Evolutionary conservation across 1,139 yeast genomes (phyloP).

Genomic region (Hanseniaspora sp.): DNA sequence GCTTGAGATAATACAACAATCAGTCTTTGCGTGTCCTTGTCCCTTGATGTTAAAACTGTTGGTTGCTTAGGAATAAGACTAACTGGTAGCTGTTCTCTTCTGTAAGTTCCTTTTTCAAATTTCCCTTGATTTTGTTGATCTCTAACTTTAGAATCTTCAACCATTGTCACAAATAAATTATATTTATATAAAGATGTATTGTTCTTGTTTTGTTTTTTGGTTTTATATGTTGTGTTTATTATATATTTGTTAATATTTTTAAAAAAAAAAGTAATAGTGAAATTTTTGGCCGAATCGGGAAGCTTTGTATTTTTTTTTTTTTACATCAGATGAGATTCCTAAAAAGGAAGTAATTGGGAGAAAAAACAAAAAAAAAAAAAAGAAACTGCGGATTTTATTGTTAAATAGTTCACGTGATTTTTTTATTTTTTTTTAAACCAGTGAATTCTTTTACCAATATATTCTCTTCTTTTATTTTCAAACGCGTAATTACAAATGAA

Average conservation of each 20-base stretch:
- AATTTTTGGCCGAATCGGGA: neutral
- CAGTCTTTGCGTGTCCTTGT: constrained; percentile 70
- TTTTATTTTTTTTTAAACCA: too few relatives aligned
- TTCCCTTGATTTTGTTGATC: constrained; percentile 29
- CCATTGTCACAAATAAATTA: constrained; percentile 25
- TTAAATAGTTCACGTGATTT: neutral
- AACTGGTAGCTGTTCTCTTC: constrained; percentile 43
- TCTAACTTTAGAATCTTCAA: constrained; percentile 37
- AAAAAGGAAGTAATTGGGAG: neutral
- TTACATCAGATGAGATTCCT: neutral
- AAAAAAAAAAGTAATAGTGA: neutral
- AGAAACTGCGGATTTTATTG: neutral
- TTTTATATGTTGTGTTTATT: neutral
- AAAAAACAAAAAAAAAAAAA: neutral
- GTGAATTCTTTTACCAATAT: too few relatives aligned
- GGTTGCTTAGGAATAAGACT: constrained; percentile 81
- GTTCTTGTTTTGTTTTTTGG: neutral
- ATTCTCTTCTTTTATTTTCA: too few relatives aligned
- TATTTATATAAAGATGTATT: too few relatives aligned
- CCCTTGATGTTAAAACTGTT: constrained; percentile 64
- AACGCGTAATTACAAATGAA: too few relatives aligned
- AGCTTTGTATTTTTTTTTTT: neutral
- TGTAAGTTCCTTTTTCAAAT: constrained; percentile 23
- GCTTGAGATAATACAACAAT: constrained; percentile 92
- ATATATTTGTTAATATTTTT: neutral